Evolutionary conservation across 1,284 basidiomycete species (phyloP), one percentile per base, ranked within the genome.

Genomic region (Puccinia novopanici): DNA sequence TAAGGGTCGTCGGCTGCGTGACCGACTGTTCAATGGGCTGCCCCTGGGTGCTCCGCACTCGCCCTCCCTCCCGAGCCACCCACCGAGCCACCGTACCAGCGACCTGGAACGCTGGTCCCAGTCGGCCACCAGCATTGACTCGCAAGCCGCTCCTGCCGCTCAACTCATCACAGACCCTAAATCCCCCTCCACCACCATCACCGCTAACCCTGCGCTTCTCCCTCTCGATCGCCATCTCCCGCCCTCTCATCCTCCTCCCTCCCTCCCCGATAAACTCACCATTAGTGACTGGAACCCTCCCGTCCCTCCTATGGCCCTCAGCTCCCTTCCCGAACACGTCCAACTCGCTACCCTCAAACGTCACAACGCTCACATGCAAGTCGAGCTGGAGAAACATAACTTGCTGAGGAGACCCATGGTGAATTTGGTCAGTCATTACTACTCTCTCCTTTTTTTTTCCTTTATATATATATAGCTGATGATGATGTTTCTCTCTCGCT

Each of bases 261-360:
- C 34, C 4, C 34, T 34, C 97, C 83, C 89, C 91, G 84, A 90
- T 90, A n/a, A 89, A 89, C 84, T 67, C 27, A 65, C 61, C 30
- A 91, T 99, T 86, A 93, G 92, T 85, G 97, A 99, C 75, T 99
- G 97, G 97, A 94, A 93, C 84, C 89, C 92, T 2, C 95, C 96
- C 0, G 88, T 92, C 83, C 90, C 93, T 0, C 92, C 95, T 2
- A 90, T 90, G 27, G 90, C 95, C 52, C 88, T 92, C 3, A 96
- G 93, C 83, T 88, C 88, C n/a, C 91, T 98, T 70, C 91, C 93
- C 83, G 96, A 98, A 85, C 95, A 98, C 87, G 88, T 90, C 5
- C 96, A 99, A 86, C 86, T 96, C 80, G 94, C 97, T 70, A 91
- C 92, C 24, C 86, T 98, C 59, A 89, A 90, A 84, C 92, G 90